phyloP scores from a whole-genome alignment of 1,139 yeast genomes.

The Kodamaea suecica region DNA sequence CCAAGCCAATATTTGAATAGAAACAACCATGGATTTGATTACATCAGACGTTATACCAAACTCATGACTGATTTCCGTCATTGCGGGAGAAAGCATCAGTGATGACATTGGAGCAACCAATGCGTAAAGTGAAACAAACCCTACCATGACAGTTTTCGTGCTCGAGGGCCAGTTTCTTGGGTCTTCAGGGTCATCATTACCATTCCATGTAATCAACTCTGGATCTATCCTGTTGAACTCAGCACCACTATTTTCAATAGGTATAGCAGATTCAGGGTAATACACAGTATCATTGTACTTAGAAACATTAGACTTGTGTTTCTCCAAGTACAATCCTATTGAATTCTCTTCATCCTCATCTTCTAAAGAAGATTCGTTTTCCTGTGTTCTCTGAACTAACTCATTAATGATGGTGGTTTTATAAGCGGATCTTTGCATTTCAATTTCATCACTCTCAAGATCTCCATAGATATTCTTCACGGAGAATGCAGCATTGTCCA shows the following conservation, averaged over 20 bases:
- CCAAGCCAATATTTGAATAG: conserved; percentile 47
- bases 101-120: conserved; percentile 48
- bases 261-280: conserved; percentile 21
- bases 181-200: conserved; percentile 35
- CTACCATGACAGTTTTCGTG: conserved; percentile 29
- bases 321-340: conserved; percentile 8
- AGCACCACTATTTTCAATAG: conserved; percentile 35
- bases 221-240: conserved; percentile 41
- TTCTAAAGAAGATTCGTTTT: conserved; percentile 12
- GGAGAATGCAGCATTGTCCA: conserved; percentile 13
- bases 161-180: conserved; percentile 38
- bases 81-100: conserved; percentile 45
- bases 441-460: conserved; percentile 21
- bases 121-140: conserved; percentile 40
- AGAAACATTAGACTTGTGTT: conserved; percentile 2
- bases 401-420: conserved; percentile 21
- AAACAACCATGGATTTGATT: conserved; percentile 38
- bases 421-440: conserved; percentile 20
- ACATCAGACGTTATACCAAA: conserved; percentile 32
- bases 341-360: conserved; percentile 15
- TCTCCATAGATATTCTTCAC: conserved; percentile 38
- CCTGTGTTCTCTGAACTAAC: conserved; percentile 15
- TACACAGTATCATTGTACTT: conserved; percentile 1
- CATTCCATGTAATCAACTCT: conserved; percentile 43
- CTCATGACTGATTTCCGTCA: conserved; percentile 31